Evolutionary conservation across 2,329 filamentous ascomycete species (phyloP), one percentile per base, ranked within the genome.

Genomic region (Apiospora saccharicola): DNA sequence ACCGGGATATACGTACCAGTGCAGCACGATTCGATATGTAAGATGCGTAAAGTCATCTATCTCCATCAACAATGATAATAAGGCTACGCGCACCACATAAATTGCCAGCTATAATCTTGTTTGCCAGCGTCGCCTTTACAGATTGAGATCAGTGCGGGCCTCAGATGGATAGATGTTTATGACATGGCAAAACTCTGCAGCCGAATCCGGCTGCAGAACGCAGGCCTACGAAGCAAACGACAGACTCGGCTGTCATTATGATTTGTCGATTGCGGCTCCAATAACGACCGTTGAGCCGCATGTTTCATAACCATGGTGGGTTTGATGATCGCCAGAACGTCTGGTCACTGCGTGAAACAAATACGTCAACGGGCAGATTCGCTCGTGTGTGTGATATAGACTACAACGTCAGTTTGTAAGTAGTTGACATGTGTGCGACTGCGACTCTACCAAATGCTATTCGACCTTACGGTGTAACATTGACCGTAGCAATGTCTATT

Each of bases 301-400:
- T 64, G 57, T 64, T 64, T 41, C 57, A 41, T 34, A 41, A 41
- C 57, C 57, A 64, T 64, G 57, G 57, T 64, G 57, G 57, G n/a
- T 41, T 41, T 41, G 57, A 22, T 41, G 19, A 64, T 64, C 34
- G 19, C n/a, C 57, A 64, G 34, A 64, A 41, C 34, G 34, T 64
- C n/a, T 64, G 22, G 57, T 64, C 57, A 64, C 57, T 41, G 57
- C 57, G 30, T 64, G 34, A 37, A 41, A 64, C 57, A 64, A n/a
- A 64, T 37, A 64, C 34, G 57, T 64, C 57, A 64, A 64, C 19
- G 19, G 34, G 57, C 57, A 64, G 57, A 41, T 41, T 24, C 10
- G 13, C 53, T 64, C 57, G n/a, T 61, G 57, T 41, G 57, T 64
- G 57, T 24, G 34, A n/a, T n/a, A 24, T 41, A 61, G 26, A 61